Conservation (phyloP, 2,329 filamentous ascomycete species). For the Raffaelea albimanens region DNA sequence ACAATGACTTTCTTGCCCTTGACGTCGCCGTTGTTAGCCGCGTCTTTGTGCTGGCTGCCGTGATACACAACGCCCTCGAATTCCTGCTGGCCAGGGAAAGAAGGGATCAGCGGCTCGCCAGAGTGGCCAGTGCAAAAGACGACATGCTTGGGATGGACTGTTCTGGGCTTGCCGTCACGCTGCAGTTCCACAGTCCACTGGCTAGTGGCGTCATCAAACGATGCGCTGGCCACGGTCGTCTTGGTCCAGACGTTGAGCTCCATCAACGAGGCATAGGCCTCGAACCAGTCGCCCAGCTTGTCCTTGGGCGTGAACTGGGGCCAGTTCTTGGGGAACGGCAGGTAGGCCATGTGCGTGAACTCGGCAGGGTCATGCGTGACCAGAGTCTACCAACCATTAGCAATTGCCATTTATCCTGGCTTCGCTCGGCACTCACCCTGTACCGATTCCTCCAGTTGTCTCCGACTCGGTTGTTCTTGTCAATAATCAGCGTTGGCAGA, state of each 20-base stretch:
- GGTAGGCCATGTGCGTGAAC: slow-evolving; percentile 51
- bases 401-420: background rate
- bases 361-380: slow-evolving; percentile 58
- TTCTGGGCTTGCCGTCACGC: slow-evolving; percentile 39
- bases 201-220: slow-evolving; percentile 38
- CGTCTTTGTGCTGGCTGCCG: slow-evolving; percentile 3
- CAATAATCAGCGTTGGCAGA: slow-evolving; percentile 44
- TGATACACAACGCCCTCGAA: slow-evolving; percentile 1
- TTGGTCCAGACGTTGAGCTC: slow-evolving; percentile 58
- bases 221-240: slow-evolving; percentile 35
- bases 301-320: slow-evolving; percentile 62
- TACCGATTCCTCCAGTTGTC: slow-evolving; percentile 56
- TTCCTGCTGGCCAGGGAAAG: background rate
- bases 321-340: slow-evolving; percentile 54
- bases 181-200: slow-evolving; percentile 46
- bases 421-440: slow-evolving; percentile 1
- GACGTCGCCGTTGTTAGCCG: slow-evolving; percentile 22
- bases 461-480: slow-evolving; percentile 46
- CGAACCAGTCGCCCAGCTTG: slow-evolving; percentile 59
- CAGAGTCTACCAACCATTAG: too few relatives aligned
- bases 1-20: slow-evolving; percentile 42
- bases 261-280: slow-evolving; percentile 49
- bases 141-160: slow-evolving; percentile 50
- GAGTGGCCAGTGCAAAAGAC: slow-evolving; percentile 59
- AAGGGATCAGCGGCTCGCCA: slow-evolving; percentile 52